A percentile compares a stretch with the other conserved stretches of the same genome.
Evolutionary conservation across 768 basidiomycete species (phyloP).

Genomic region (Serendipita vermifera): DNA sequence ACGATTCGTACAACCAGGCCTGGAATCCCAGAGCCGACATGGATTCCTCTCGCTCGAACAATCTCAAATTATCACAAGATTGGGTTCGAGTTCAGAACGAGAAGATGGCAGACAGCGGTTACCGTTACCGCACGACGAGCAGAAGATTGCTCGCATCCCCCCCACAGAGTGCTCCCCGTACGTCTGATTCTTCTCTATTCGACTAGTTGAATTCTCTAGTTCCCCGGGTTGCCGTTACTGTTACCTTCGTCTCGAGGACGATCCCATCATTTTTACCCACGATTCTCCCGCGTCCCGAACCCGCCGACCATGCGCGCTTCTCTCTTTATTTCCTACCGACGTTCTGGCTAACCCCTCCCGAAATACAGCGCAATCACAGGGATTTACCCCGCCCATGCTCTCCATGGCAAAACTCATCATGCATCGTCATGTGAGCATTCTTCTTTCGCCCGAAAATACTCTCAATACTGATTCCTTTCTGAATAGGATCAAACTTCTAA

Average conservation of each 20-base stretch:
- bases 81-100: background rate
- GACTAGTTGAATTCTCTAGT: too few relatives aligned
- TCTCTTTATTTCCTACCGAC: conserved; percentile 1
- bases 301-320: background rate
- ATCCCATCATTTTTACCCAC: background rate
- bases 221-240: background rate
- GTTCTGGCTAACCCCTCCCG: background rate
- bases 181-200: background rate
- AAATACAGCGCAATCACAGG: background rate
- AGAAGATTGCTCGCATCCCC: background rate
- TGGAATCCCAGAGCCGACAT: conserved; percentile 4
- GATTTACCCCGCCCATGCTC: conserved; percentile 4
- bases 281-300: background rate
- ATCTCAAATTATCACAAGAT: conserved; percentile 5
- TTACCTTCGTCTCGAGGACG: background rate
- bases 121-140: background rate
- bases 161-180: background rate
- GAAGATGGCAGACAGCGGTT: background rate
- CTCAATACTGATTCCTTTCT: background rate
- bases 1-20: background rate
- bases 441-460: background rate
- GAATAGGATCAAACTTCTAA: conserved; percentile 2
- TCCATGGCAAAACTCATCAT: conserved; percentile 9
- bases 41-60: background rate
- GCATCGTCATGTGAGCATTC: background rate